Conservation (phyloP, 2,329 filamentous ascomycete species). For the Cercospora janseana region DNA sequence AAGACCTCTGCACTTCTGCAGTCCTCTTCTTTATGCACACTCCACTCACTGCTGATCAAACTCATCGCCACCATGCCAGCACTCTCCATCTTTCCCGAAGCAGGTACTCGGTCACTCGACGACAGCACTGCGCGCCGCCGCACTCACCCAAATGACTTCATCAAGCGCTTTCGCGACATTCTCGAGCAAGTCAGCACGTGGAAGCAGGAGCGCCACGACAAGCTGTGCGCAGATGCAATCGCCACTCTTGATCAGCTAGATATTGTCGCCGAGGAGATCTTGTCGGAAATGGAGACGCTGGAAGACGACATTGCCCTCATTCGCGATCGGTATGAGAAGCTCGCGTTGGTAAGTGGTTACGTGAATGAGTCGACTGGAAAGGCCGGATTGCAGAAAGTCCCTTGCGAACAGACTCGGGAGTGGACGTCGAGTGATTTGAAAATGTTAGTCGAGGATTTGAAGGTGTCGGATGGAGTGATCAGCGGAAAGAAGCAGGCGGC, state of each 20-base stretch:
- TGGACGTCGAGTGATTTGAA: background rate
- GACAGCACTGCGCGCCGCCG: background rate
- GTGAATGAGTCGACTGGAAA: background rate
- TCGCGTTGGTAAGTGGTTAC: background rate
- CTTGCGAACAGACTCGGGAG: background rate
- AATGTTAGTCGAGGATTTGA: background rate
- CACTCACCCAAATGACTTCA: background rate
- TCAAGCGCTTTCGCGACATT: background rate
- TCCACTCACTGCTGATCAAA: too few species aligned
- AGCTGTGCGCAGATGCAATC: background rate
- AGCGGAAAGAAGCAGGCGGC: background rate
- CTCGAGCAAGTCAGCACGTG: background rate
- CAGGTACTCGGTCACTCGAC: background rate
- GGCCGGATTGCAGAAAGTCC: background rate
- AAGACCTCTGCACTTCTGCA: too few species aligned
- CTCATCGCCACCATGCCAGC: background rate
- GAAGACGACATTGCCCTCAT: slow-evolving; percentile 3
- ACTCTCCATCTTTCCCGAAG: slow-evolving; percentile 1
- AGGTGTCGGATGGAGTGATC: background rate
- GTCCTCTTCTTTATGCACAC: too few species aligned
- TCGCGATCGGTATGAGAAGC: slow-evolving; percentile 1
- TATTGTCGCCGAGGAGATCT: background rate
- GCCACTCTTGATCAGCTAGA: background rate
- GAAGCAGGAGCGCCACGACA: background rate
- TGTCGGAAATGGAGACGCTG: background rate